Evolutionary conservation across 2,329 filamentous ascomycete species (phyloP), one percentile per base, ranked within the genome.

Genomic region (Colletotrichum falcatum): DNA sequence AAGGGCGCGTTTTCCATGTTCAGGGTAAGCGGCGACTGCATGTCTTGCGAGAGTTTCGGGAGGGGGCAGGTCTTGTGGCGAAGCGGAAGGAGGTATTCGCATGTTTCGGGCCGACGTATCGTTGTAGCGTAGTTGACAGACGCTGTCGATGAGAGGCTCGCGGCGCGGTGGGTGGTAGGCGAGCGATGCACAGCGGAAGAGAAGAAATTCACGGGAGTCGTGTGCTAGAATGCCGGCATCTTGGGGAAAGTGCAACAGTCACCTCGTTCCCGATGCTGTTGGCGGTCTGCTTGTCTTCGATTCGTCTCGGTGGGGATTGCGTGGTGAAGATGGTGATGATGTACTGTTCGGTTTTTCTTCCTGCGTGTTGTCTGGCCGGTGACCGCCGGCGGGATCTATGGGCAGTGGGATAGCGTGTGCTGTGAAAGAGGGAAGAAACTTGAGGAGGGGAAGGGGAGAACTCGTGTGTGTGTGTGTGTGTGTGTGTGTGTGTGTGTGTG

Each of bases 181-280:
- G 53, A 48, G 44, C 30, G 68, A 44, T 35, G 20, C 68, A 68
- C 44, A 63, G 51, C 59, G 39, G 55, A 39, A 44, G 23, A 61
- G 30, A 61, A 60, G 46, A 46, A 20, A 56, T 56, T 56, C 53
- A 70, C 60, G 55, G 51, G 55, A 33, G 35, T 65, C 30, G 60
- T 61, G 69, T 46, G 16, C 69, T 71, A 71, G 55, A 70, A 71
- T 70, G 20, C 61, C 65, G 60, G 69, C 69, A 71, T 71, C 61
- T 71, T 71, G 69, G 64, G 58, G 51, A 30, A 37, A n/a, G 53
- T 49, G 59, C 59, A 63, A 53, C 51, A 51, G 64, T 63, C 68
- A 46, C 51, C 64, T 68, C 37, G 58, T 59, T 49, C 53, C 35
- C 26, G 55, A 35, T 60, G 14, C 49, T 28, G 56, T 58, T 7